Percentiles rank a stretch among this genome's conserved stretches.
Conservation (phyloP, 2,329 filamentous ascomycete genomes). For the Talaromyces sp. region DNA sequence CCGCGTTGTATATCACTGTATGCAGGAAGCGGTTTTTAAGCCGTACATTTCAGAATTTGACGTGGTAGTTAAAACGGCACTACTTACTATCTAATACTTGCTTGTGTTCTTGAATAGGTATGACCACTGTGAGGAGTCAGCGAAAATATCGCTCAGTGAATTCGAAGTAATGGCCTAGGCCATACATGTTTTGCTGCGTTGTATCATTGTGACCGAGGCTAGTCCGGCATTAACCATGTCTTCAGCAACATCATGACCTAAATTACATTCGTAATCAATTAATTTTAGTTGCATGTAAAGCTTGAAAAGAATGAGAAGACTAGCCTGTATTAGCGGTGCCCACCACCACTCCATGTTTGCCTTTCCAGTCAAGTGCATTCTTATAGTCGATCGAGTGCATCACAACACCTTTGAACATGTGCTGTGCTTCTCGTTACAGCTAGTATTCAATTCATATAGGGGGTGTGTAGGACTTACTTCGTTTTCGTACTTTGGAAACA, state of each 20-base stretch:
- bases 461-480: slow-evolving; percentile 10
- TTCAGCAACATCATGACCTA: slow-evolving; percentile 42
- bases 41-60: neutral
- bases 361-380: slow-evolving; percentile 26
- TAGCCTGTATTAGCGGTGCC: slow-evolving; percentile 44
- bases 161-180: neutral
- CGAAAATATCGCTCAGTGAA: neutral
- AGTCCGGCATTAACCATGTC: slow-evolving; percentile 41
- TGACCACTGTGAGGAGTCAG: slow-evolving; percentile 11
- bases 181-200: slow-evolving; percentile 38
- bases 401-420: slow-evolving; percentile 31
- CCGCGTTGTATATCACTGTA: slow-evolving; percentile 16
- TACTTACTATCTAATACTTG: slow-evolving; percentile 12
- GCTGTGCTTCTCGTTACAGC: slow-evolving; percentile 12
- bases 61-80: neutral
- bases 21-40: neutral
- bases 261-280: neutral
- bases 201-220: slow-evolving; percentile 42
- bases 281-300: neutral
- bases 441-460: neutral
- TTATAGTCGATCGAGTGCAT: slow-evolving; percentile 32
- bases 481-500: slow-evolving; percentile 2
- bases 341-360: slow-evolving; percentile 42
- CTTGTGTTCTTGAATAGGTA: slow-evolving; percentile 16
- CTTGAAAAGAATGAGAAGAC: neutral